These are phyloP conservation scores for Protomyces lactucae-debilis DNA, from an alignment of 1,139 yeast species.

Conservation along the genomic window DNA sequence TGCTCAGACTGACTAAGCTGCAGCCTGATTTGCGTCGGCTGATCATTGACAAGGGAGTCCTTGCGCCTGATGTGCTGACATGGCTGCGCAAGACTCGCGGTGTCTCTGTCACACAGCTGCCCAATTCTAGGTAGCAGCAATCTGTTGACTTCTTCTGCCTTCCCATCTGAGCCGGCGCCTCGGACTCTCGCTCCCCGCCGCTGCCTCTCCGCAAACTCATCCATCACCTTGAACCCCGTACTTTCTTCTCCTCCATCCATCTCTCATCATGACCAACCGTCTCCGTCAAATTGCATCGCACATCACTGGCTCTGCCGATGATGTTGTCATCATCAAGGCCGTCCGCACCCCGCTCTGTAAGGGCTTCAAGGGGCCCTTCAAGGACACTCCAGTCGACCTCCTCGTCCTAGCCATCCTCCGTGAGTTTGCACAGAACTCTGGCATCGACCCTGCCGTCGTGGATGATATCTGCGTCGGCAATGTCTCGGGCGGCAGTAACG, in stretches of 20 bases:
- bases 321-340: constrained; percentile 80
- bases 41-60: neutral
- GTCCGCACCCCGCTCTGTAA: constrained; percentile 84
- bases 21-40: neutral
- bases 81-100: neutral
- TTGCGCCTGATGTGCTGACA: neutral
- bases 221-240: neutral
- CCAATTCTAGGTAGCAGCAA: too few relatives aligned
- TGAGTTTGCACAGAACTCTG: constrained; percentile 54
- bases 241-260: neutral
- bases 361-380: constrained; percentile 78
- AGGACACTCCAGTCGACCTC: constrained; percentile 71
- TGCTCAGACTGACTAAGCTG: neutral
- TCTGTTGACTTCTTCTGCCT: too few relatives aligned
- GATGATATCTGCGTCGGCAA: constrained; percentile 87
- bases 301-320: constrained; percentile 50
- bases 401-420: constrained; percentile 59
- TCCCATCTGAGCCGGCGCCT: neutral
- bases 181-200: neutral
- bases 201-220: neutral
- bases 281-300: constrained; percentile 23
- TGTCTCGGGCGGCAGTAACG: constrained; percentile 77
- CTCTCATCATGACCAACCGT: constrained; percentile 18
- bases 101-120: too few relatives aligned
- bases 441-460: constrained; percentile 60